Evolutionary conservation across 208 protist species (phyloP), one percentile per base, ranked within the genome.

Genomic region (Phytomonas sp.): DNA sequence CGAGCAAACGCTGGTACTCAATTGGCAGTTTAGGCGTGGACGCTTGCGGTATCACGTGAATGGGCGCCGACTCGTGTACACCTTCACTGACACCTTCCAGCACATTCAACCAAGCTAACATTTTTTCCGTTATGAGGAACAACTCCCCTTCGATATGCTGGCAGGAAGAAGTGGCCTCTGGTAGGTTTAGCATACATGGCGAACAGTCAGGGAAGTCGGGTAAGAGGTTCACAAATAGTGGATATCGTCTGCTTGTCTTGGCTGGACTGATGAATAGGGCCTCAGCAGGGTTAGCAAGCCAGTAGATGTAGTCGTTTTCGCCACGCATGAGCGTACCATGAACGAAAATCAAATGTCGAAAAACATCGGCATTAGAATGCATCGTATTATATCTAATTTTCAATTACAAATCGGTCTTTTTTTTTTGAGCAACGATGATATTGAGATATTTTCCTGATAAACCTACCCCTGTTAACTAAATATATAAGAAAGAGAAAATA

Each of bases 271-370:
- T 64, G 62, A 89, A 92, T 26, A 70, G 53, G 11, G 83, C 78
- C 61, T 86, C 74, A 9, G 62, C 28, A 9, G 71, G 74, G 62
- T 89, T 72, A 2, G 79, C 86, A 60, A 92, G 67, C 84, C 86
- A 92, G 62, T 78, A 87, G 8, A 79, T 67, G 70, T 92, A 92
- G 72, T 92, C 75, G 67, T 82, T 89, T 74, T 92, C 79, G 1
- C 81, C 81, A 11, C 86, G 78, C 71, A 80, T 76, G 32, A 92
- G 79, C 66, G 86, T 89, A 31, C 86, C 86, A 73, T 89, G 88
- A 28, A 92, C 83, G 75, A 92, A 89, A 23, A 88, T 36, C n/a
- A 92, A 62, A 29, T 74, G 63, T 8, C 31, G 74, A 15, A 64
- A 64, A 64, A 20, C 31, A 15, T 4, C 13, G 36, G 3, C 36